Evolutionary conservation across 2,329 filamentous ascomycete species (phyloP).

Genomic region (Epichloe sibirici): DNA sequence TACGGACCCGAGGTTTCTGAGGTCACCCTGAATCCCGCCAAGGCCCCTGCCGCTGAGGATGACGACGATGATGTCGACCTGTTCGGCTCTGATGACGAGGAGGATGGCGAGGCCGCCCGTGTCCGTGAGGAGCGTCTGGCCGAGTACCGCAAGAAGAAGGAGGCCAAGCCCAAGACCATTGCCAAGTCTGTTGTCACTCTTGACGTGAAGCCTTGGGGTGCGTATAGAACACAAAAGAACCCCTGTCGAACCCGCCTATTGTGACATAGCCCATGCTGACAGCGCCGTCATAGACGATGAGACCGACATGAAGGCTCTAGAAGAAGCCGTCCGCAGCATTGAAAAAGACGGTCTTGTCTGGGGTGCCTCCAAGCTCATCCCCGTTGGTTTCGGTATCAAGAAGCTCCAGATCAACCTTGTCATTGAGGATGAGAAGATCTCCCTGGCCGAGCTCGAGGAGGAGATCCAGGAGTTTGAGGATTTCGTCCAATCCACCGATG

Average conservation of each 20-base stretch:
- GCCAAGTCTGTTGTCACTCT: slow-evolving; percentile 95
- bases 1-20: slow-evolving; percentile 79
- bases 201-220: slow-evolving; percentile 99
- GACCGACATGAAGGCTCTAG: slow-evolving; percentile 78
- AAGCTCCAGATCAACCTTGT: slow-evolving; percentile 99
- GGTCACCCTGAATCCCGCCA: slow-evolving; percentile 73
- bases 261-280: not conserved
- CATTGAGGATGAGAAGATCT: slow-evolving; percentile 94
- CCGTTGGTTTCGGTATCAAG: slow-evolving; percentile 95
- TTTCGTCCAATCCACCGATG: slow-evolving; percentile 87
- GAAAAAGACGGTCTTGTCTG: slow-evolving; percentile 91
- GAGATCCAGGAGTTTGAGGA: slow-evolving; percentile 78
- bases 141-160: slow-evolving; percentile 97
- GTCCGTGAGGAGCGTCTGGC: slow-evolving; percentile 82
- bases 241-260: not conserved
- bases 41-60: slow-evolving; percentile 56
- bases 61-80: slow-evolving; percentile 81
- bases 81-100: slow-evolving; percentile 87
- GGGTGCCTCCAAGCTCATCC: slow-evolving; percentile 80
- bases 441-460: slow-evolving; percentile 74
- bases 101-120: slow-evolving; percentile 74
- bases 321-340: slow-evolving; percentile 69
- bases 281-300: slow-evolving; percentile 55
- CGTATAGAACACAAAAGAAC: not conserved
- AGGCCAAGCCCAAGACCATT: slow-evolving; percentile 74